Evolutionary conservation across 345 rosid species (phyloP).

Genomic region (Bruguiera parviflora): DNA sequence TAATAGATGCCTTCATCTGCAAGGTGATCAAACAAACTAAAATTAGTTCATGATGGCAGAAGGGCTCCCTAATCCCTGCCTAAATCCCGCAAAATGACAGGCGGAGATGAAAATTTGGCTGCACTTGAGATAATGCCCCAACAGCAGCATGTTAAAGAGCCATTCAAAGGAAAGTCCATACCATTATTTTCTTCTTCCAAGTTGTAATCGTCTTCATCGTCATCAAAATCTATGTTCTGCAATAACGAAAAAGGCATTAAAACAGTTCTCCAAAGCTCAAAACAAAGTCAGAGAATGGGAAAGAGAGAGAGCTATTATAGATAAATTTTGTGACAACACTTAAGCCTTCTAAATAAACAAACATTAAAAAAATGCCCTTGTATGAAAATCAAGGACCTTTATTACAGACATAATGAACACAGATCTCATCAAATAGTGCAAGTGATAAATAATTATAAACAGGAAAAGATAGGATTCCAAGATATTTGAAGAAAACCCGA

Average conservation of each 20-base stretch:
- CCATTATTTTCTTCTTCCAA: constrained; percentile 40
- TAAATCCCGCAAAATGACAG: background rate
- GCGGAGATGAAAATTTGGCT: background rate
- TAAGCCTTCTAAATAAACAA: too few species aligned
- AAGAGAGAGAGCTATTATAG: too few species aligned
- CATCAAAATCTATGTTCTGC: constrained; percentile 50
- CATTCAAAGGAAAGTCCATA: constrained; percentile 13
- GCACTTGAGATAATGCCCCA: background rate
- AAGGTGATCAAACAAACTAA: background rate
- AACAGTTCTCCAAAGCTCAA: too few species aligned
- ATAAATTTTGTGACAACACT: too few species aligned
- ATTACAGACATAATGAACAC: too few species aligned
- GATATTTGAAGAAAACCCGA: constrained; percentile 30
- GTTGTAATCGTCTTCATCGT: constrained; percentile 51
- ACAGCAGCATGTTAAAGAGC: background rate
- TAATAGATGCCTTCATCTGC: constrained; percentile 38
- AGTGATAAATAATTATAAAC: background rate
- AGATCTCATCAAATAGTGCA: too few species aligned
- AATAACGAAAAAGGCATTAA: background rate
- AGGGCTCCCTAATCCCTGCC: background rate
- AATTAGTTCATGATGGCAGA: background rate
- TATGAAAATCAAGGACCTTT: too few species aligned
- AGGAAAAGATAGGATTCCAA: background rate
- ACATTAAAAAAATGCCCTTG: too few species aligned
- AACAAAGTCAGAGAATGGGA: too few species aligned